A percentile compares a stretch with the other conserved stretches of the same genome.
Conservation (phyloP, 2,329 filamentous ascomycete genomes). For the Calonectria pauciramosa region DNA sequence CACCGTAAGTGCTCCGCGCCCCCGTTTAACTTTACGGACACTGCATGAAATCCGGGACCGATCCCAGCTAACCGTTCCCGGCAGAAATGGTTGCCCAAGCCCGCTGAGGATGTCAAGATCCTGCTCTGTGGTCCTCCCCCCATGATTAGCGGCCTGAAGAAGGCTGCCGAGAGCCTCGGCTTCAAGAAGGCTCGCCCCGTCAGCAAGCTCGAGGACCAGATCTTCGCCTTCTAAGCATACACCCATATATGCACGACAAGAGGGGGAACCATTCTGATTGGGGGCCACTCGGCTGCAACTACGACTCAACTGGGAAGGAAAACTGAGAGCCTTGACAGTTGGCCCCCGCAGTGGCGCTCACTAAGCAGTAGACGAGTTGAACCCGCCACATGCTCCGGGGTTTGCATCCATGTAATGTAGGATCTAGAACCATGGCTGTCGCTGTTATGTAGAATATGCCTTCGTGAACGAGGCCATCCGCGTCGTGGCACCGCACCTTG, state of each 20-base stretch:
- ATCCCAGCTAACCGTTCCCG: constrained; percentile 36
- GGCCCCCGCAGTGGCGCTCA: neutral
- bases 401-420: constrained; percentile 1
- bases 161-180: constrained; percentile 88
- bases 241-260: neutral
- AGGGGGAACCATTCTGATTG: neutral
- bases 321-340: neutral
- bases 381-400: neutral
- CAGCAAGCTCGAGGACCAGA: constrained; percentile 97
- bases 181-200: constrained; percentile 94
- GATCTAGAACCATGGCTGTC: neutral
- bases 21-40: neutral
- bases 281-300: too few species aligned
- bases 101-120: constrained; percentile 91
- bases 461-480: neutral
- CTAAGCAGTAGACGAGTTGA: neutral
- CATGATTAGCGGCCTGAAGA: constrained; percentile 98
- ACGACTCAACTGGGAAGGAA: neutral
- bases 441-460: constrained; percentile 2
- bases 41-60: neutral
- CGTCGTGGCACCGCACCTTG: neutral
- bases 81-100: constrained; percentile 83
- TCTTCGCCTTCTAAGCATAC: constrained; percentile 83
- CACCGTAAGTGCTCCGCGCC: constrained; percentile 68
- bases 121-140: constrained; percentile 95